Conservation (phyloP, 139 green algal species). For the Medakamo hakoo region DNA sequence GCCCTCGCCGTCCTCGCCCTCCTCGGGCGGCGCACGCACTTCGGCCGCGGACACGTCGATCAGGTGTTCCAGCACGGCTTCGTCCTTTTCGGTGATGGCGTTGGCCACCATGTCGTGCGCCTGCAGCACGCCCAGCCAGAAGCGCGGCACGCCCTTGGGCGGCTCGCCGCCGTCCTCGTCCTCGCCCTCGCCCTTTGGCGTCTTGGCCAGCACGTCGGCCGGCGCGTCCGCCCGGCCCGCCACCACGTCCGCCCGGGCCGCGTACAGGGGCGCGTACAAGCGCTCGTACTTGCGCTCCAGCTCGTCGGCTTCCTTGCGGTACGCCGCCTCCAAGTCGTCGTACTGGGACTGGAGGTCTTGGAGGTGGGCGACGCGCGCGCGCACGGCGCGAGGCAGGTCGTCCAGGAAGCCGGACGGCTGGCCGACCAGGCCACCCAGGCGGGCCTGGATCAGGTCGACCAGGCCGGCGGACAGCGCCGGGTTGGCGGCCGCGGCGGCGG, state of each 20-base stretch:
- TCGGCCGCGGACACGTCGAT: constrained; percentile 36
- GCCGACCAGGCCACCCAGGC: constrained; percentile 1
- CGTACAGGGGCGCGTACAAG: constrained; percentile 26
- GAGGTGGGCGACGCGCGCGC: neutral
- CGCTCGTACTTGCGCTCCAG: constrained; percentile 60
- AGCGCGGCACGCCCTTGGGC: neutral
- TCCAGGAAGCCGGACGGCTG: constrained; percentile 12
- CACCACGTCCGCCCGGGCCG: neutral
- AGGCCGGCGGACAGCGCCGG: neutral
- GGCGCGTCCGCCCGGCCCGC: neutral
- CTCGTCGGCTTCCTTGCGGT: constrained; percentile 38
- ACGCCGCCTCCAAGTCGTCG: constrained; percentile 52
- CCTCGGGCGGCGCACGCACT: too few relatives aligned
- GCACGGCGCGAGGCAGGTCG: constrained; percentile 4
- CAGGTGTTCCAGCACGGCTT: constrained; percentile 54
- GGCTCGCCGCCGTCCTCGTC: neutral
- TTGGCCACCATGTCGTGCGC: constrained; percentile 15
- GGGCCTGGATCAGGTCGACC: neutral
- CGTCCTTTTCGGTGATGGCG: constrained; percentile 61
- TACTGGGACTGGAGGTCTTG: constrained; percentile 20
- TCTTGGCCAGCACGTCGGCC: neutral
- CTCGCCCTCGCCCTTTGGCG: neutral
- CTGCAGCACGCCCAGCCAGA: neutral
- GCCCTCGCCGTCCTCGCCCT: constrained; percentile 9
- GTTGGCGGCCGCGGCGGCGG: too few relatives aligned